phyloP scores from a whole-genome alignment of 2,329 filamentous ascomycete species.

The Fusarium aywerte region DNA sequence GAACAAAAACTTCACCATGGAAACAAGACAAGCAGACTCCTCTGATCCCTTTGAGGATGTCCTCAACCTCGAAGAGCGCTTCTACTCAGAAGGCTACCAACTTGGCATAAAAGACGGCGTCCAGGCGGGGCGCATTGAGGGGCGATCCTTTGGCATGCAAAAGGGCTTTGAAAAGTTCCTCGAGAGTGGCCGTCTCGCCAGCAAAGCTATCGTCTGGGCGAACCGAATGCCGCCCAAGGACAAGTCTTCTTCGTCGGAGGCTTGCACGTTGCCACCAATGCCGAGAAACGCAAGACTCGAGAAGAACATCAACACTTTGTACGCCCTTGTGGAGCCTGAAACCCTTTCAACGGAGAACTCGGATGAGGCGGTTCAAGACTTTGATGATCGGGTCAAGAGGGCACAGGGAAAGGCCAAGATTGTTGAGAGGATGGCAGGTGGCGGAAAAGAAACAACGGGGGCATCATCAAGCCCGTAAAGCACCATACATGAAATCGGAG shows the following conservation, averaged over 20 bases:
- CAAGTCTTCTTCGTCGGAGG: neutral
- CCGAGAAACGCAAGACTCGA: constrained; percentile 72
- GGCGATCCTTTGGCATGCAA: constrained; percentile 88
- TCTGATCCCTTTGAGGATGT: constrained; percentile 67
- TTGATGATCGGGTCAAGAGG: constrained; percentile 87
- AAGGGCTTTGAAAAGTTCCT: constrained; percentile 94
- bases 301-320: constrained; percentile 80
- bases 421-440: constrained; percentile 74
- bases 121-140: constrained; percentile 83
- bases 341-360: constrained; percentile 83
- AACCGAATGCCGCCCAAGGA: constrained; percentile 65
- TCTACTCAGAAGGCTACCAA: constrained; percentile 84
- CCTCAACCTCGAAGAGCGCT: constrained; percentile 71
- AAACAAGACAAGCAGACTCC: constrained; percentile 41
- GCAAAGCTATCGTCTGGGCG: constrained; percentile 84
- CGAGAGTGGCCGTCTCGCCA: constrained; percentile 81
- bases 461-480: constrained; percentile 6
- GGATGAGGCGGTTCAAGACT: constrained; percentile 89
- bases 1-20: constrained; percentile 16
- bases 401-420: constrained; percentile 87
- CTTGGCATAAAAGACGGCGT: constrained; percentile 81
- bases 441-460: constrained; percentile 32
- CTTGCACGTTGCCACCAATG: constrained; percentile 54
- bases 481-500: neutral
- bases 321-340: constrained; percentile 80